Evolutionary conservation across 306 rosid species (phyloP).

Genomic region (Geum urbanum): DNA sequence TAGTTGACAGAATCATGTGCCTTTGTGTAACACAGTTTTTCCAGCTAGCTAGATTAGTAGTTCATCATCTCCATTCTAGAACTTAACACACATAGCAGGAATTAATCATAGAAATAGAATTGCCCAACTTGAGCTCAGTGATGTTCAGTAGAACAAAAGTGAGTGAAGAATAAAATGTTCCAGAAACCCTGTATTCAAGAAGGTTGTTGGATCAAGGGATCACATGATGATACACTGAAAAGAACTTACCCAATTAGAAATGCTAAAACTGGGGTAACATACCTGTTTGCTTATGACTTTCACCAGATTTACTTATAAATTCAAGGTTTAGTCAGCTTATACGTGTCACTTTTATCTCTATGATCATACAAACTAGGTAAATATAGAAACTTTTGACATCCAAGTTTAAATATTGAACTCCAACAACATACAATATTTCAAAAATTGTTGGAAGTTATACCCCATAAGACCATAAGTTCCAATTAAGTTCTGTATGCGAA

Average conservation of each 20-base stretch:
- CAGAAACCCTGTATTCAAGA: not conserved
- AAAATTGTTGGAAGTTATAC: not conserved
- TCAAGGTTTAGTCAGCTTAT: not conserved
- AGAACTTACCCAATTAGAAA: not conserved
- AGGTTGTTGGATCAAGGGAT: not conserved
- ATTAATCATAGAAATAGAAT: not conserved
- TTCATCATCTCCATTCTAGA: not conserved
- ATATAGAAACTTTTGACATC: not conserved
- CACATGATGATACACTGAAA: not conserved
- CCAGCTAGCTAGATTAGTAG: not conserved
- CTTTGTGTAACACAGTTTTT: not conserved
- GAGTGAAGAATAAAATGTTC: not conserved
- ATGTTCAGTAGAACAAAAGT: not conserved
- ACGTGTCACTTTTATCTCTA: no score
- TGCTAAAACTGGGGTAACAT: not conserved
- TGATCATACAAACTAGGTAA: not conserved
- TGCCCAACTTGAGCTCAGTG: not conserved
- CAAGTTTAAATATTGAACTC: not conserved
- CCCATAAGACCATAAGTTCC: not conserved
- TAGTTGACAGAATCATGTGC: not conserved
- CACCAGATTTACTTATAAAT: not conserved
- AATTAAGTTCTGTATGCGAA: not conserved
- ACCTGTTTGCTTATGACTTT: not conserved
- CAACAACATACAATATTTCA: not conserved
- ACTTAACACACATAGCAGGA: not conserved